phyloP scores from a whole-genome alignment of 2,329 filamentous ascomycete genomes.

The Penicillium olsonii region DNA sequence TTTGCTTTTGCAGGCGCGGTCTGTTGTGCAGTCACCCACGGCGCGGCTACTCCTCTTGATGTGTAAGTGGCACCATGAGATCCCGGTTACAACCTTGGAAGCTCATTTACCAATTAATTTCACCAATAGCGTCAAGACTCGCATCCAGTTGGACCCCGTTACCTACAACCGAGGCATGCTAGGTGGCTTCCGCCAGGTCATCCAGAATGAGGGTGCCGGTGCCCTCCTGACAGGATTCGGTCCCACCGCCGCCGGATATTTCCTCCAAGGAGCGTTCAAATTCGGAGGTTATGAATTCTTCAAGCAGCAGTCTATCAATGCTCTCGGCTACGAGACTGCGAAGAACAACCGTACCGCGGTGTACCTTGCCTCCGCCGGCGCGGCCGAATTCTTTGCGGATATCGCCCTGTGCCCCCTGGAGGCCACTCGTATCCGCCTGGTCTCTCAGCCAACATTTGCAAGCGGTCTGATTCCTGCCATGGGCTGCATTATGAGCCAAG shows the following conservation, averaged over 20 bases:
- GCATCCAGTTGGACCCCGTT: slow-evolving; percentile 86
- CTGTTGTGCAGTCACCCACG: slow-evolving; percentile 98
- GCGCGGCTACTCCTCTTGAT: slow-evolving; percentile 95
- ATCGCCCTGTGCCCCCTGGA: slow-evolving; percentile 83
- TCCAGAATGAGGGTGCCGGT: slow-evolving; percentile 79
- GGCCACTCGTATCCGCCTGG: slow-evolving; percentile 90
- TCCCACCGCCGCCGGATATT: slow-evolving; percentile 85
- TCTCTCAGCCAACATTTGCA: slow-evolving; percentile 84
- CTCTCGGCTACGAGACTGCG: slow-evolving; percentile 74
- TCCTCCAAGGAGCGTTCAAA: slow-evolving; percentile 91
- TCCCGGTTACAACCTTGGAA: neutral
- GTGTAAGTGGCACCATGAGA: slow-evolving; percentile 70
- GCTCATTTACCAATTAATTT: neutral
- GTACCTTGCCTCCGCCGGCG: slow-evolving; percentile 69
- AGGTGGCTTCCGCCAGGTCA: slow-evolving; percentile 83
- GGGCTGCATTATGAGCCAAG: slow-evolving; percentile 77
- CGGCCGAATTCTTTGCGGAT: slow-evolving; percentile 65
- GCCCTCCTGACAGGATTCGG: slow-evolving; percentile 84
- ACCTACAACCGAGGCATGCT: slow-evolving; percentile 89
- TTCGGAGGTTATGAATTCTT: slow-evolving; percentile 96
- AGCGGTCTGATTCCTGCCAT: slow-evolving; percentile 77
- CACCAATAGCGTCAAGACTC: slow-evolving; percentile 78
- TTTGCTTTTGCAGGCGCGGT: slow-evolving; percentile 97
- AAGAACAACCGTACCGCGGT: slow-evolving; percentile 77
- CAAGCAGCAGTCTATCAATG: slow-evolving; percentile 87